Evolutionary conservation across 805 yeast genomes (phyloP).

Genomic region (Saccharomycopsis guyanensis): DNA sequence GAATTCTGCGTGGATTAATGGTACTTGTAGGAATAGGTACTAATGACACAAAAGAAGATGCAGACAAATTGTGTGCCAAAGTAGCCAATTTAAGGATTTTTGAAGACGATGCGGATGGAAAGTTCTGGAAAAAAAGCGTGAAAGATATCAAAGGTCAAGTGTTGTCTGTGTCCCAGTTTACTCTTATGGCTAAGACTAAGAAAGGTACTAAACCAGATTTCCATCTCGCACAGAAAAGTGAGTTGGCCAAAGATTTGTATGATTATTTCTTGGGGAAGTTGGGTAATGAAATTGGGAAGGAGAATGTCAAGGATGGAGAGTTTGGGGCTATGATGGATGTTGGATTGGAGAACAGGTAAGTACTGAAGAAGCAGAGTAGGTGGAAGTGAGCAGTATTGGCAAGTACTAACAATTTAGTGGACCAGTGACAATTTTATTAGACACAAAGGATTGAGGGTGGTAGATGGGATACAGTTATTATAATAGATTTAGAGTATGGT

Average conservation of each 20-base stretch:
- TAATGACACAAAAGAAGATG: conserved; percentile 71
- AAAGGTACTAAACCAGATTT: conserved; percentile 96
- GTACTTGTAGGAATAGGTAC: conserved; percentile 78
- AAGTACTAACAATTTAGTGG: conserved; percentile 9
- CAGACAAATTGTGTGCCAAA: conserved; percentile 59
- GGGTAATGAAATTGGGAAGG: conserved; percentile 46
- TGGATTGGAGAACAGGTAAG: conserved; percentile 59
- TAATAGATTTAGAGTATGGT: too few relatives aligned
- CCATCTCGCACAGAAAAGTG: conserved; percentile 84
- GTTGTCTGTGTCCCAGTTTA: conserved; percentile 86
- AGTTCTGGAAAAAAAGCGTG: conserved; percentile 70
- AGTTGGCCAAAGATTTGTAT: conserved; percentile 36
- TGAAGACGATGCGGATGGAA: conserved; percentile 51
- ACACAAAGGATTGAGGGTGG: conserved; percentile 9
- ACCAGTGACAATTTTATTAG: conserved; percentile 16
- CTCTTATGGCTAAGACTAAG: conserved; percentile 73
- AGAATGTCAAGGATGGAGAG: conserved; percentile 73
- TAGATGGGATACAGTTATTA: too few relatives aligned
- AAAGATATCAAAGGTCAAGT: conserved; percentile 65
- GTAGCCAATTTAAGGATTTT: conserved; percentile 61
- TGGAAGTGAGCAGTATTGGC: neutral
- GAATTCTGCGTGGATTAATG: conserved; percentile 67
- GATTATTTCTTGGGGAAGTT: conserved; percentile 44
- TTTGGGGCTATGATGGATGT: conserved; percentile 99
- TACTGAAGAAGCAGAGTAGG: neutral